Conservation (phyloP, 306 rosid species). For the Dalbergia cultrata region DNA sequence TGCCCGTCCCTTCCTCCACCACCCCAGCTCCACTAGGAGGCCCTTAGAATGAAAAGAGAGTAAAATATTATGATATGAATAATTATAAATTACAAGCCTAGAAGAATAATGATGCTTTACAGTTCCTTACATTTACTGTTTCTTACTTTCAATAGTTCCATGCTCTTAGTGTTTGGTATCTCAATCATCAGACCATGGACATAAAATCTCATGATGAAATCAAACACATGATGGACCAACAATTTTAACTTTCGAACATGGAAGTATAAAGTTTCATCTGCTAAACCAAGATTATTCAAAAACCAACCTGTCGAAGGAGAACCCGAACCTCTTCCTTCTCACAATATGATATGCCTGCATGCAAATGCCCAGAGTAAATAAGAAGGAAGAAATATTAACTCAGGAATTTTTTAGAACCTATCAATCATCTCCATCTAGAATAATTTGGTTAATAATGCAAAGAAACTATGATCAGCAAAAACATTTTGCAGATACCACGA, state of each 20-base stretch:
- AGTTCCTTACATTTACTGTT: conserved; percentile 22
- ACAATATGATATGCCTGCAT: conserved; percentile 83
- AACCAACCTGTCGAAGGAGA: conserved; percentile 94
- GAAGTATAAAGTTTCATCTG: conserved; percentile 21
- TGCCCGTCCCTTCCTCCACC: background rate
- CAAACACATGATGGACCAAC: conserved; percentile 23
- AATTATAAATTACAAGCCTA: conserved; percentile 15
- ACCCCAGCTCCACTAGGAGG: background rate
- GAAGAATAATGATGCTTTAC: conserved; percentile 5
- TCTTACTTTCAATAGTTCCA: conserved; percentile 3
- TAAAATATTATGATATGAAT: conserved; percentile 19
- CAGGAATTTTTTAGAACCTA: conserved; percentile 36
- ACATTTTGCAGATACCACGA: conserved; percentile 61
- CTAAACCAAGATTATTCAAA: conserved; percentile 37
- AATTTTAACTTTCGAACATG: conserved; percentile 1
- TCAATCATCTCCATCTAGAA: conserved; percentile 37
- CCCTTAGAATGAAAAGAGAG: background rate
- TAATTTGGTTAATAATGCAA: conserved; percentile 32
- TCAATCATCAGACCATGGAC: conserved; percentile 32
- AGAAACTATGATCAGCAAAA: conserved; percentile 41
- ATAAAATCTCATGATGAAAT: conserved; percentile 34
- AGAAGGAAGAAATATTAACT: conserved; percentile 40
- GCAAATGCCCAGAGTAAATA: conserved; percentile 52
- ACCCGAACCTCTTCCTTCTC: conserved; percentile 99
- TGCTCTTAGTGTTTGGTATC: conserved; percentile 2